phyloP scores from a whole-genome alignment of 352 stramenopile species.

The Phytophthora pseudosyringae region DNA sequence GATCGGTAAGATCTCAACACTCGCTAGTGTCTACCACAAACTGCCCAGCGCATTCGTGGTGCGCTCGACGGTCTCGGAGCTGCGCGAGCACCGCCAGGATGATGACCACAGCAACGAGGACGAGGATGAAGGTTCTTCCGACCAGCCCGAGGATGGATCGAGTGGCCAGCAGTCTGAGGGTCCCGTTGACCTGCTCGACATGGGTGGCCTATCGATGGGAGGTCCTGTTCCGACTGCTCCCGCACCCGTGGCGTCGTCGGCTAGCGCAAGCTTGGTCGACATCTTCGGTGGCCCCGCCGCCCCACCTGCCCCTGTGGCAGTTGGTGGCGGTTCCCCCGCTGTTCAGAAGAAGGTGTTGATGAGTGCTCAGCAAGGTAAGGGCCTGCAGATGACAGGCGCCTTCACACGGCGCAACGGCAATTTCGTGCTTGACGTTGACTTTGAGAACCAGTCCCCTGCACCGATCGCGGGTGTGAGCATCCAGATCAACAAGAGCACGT shows the following conservation, averaged over 20 bases:
- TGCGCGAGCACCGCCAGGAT: constrained; percentile 73
- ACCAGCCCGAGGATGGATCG: constrained; percentile 57
- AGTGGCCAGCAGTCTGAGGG: constrained; percentile 34
- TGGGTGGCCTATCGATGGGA: constrained; percentile 83
- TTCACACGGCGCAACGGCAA: constrained; percentile 67
- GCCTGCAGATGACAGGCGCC: constrained; percentile 87
- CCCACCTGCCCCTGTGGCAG: constrained; percentile 39
- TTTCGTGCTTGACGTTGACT: constrained; percentile 81
- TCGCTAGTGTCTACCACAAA: constrained; percentile 99
- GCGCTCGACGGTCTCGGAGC: constrained; percentile 79
- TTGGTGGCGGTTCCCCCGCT: constrained; percentile 17
- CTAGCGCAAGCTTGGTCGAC: constrained; percentile 67
- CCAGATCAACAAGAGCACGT: constrained; percentile 98
- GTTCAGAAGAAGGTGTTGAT: constrained; percentile 77
- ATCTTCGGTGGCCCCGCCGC: constrained; percentile 79
- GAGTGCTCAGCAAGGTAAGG: constrained; percentile 86
- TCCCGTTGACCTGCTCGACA: constrained; percentile 82
- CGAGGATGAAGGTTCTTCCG: constrained; percentile 67
- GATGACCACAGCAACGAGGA: constrained; percentile 76
- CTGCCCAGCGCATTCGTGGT: constrained; percentile 83
- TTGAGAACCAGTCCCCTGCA: constrained; percentile 90
- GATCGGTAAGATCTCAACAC: constrained; percentile 97
- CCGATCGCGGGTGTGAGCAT: constrained; percentile 93
- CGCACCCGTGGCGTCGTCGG: constrained; percentile 35
- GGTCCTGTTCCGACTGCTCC: constrained; percentile 51